Percentiles rank a stretch among this genome's conserved stretches.
phyloP scores from a whole-genome alignment of 768 basidiomycete genomes.

The Galerina sulciceps region DNA sequence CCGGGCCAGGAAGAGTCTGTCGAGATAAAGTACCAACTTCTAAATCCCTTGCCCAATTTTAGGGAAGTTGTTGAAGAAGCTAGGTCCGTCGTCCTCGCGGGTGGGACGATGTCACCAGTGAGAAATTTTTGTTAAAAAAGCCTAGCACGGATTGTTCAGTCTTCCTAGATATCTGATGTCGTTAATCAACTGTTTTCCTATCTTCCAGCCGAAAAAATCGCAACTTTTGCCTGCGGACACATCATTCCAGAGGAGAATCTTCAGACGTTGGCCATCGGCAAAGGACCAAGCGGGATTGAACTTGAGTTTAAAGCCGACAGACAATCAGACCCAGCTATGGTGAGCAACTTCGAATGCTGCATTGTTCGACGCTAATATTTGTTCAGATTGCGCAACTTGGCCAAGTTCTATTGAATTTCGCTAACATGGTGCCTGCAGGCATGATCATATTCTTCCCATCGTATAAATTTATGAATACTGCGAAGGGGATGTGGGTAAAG shows the following conservation, averaged over 20 bases:
- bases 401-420: constrained; percentile 79
- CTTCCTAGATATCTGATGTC: constrained; percentile 81
- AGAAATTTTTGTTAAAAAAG: constrained; percentile 13
- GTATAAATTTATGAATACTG: constrained; percentile 76
- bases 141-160: not conserved
- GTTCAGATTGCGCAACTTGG: constrained; percentile 80
- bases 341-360: constrained; percentile 37
- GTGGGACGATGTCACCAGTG: constrained; percentile 99
- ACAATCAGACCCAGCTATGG: constrained; percentile 66
- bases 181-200: constrained; percentile 77
- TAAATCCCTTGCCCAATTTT: constrained; percentile 91
- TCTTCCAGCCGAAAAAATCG: constrained; percentile 62
- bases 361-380: not conserved
- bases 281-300: constrained; percentile 73
- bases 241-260: constrained; percentile 85
- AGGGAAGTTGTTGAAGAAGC: constrained; percentile 82
- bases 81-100: constrained; percentile 86
- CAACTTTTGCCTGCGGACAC: constrained; percentile 89
- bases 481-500: constrained; percentile 68
- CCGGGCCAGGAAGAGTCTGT: constrained; percentile 45
- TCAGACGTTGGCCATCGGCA: constrained; percentile 71
- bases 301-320: constrained; percentile 84
- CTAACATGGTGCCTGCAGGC: constrained; percentile 79
- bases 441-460: constrained; percentile 96
- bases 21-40: constrained; percentile 86